Base-by-base conservation (phyloP, 768 basidiomycete species). In the Dioszegia aurantiaca region DNA sequence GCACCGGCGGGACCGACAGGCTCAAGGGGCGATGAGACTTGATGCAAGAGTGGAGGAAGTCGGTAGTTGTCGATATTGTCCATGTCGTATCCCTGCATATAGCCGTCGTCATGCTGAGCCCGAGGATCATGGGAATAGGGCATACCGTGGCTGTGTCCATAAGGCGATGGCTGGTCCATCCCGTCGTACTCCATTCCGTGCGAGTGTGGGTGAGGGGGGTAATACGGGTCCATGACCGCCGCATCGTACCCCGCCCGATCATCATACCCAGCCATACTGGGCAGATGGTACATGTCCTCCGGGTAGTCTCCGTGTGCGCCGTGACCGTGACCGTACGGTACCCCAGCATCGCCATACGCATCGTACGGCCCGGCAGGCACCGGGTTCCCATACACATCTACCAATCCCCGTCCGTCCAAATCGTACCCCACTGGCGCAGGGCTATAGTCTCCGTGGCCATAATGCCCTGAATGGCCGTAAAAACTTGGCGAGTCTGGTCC, bases 261-360 rank as follows among this genome's bases (percentile, higher is more conserved):
- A 16, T 58, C 36, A 27, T 58, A 48, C 10, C 56, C 56, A 41
- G n/a, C 31, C 28, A 69, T 63, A 11, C 65, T 68, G 0, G 70
- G 70, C 10, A 72, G 49, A 27, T 62, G 58, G 45, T 72, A 69
- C 68, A 69, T 65, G 14, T 60, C 62, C 4, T 54, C 55, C 36
- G 39, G 33, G 41, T 39, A 48, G 10, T 36, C 41, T 10, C n/a
- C n/a, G n/a, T n/a, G n/a, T n/a, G n/a, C n/a, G n/a, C n/a, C n/a
- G n/a, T 9, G 37, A 10, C 11, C 12, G 17, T 23, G 30, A 17
- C 33, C 52, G 23, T 55, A 36, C 42, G 33, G 58, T 56, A 11
- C 31, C 27, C 19, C 49, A n/a, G 23, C 52, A 48, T 55, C 60
- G 61, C 44, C 51, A 47, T 21, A 56, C 61, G 17, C 1, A 19